Base-by-base conservation (phyloP, 805 yeast genomes). In the Spathaspora passalidarum region DNA sequence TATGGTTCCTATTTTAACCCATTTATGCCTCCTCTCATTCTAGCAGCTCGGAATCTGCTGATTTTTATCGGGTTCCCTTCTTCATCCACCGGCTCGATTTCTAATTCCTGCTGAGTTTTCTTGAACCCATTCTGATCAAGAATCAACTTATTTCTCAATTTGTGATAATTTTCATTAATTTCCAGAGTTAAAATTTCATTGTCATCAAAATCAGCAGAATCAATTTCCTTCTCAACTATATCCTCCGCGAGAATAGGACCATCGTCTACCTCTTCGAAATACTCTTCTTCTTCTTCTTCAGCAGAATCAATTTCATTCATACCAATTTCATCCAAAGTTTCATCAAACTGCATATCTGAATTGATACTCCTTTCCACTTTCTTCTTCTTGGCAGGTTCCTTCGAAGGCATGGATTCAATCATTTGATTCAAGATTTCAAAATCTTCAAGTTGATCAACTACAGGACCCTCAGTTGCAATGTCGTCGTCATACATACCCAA, bases 11-110 rank as follows among this genome's bases (percentile, higher is more conserved):
- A 29, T 29, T 29, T 29, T 29, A 29, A 6, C 34, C 34, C 34
- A 29, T 29, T 29, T 8, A n/a, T 4, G 3, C 34, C 34, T n/a
- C 34, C 34, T 29, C n/a, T 38, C 29, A 45, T n/a, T 40, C 44
- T 38, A 10, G 87, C 84, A 9, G 87, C 79, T 56, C 73, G 85
- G 62, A 88, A 88, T 43, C 89, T 68, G 57, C 95, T 86, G 1
- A 79, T 66, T 48, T 72, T 81, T 6, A 78, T 59, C 0, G 82
- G 81, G 45, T 79, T 75, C 0, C 88, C 88, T 32, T 65, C 55
- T 45, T 79, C 84, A 53, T 86, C 89, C 5, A 86, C 66, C 0
- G 88, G 89, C 56, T 86, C 95, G 16, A 80, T 54, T 46, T 81
- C 91, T 48, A 63, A 55, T 35, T 78, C 87, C 42, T 69, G 65